phyloP scores from a whole-genome alignment of 2,329 filamentous ascomycete genomes.

The Cladosporium velox region DNA sequence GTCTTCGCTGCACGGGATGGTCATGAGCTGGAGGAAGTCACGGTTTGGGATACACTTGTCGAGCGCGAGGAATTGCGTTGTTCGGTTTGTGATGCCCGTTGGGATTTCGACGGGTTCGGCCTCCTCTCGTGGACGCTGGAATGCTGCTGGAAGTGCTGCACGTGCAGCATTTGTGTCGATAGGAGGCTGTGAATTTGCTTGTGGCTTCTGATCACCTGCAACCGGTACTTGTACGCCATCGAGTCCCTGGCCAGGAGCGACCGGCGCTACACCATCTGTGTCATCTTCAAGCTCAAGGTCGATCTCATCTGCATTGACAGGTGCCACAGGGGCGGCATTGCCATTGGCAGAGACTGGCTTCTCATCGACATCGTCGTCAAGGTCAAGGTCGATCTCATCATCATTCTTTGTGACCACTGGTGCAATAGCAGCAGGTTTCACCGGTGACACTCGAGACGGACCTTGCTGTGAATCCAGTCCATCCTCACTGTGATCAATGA shows the following conservation, averaged over 20 bases:
- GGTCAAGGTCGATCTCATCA: constrained; percentile 64
- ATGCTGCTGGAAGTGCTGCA: constrained; percentile 74
- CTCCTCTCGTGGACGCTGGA: constrained; percentile 43
- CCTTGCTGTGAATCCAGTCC: neutral
- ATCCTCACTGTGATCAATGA: constrained; percentile 49
- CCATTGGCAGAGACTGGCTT: constrained; percentile 22
- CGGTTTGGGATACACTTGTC: constrained; percentile 85
- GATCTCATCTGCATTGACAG: constrained; percentile 67
- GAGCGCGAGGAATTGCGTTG: constrained; percentile 81
- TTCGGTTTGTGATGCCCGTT: constrained; percentile 71
- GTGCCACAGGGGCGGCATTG: constrained; percentile 1
- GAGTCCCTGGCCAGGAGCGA: constrained; percentile 29
- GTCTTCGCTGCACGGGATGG: constrained; percentile 47
- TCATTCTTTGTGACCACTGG: constrained; percentile 51
- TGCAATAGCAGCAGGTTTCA: neutral
- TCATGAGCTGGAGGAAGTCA: constrained; percentile 78
- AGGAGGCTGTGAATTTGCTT: neutral
- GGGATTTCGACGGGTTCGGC: constrained; percentile 52
- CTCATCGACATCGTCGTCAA: constrained; percentile 38
- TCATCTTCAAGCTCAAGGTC: constrained; percentile 42
- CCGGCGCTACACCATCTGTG: constrained; percentile 25
- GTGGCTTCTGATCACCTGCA: constrained; percentile 20
- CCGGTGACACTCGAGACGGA: neutral
- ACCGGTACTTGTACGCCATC: constrained; percentile 32
- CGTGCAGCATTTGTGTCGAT: constrained; percentile 44